Evolutionary conservation across 257 asterid species (phyloP).

Genomic region (Solanum pinnatisectum): DNA sequence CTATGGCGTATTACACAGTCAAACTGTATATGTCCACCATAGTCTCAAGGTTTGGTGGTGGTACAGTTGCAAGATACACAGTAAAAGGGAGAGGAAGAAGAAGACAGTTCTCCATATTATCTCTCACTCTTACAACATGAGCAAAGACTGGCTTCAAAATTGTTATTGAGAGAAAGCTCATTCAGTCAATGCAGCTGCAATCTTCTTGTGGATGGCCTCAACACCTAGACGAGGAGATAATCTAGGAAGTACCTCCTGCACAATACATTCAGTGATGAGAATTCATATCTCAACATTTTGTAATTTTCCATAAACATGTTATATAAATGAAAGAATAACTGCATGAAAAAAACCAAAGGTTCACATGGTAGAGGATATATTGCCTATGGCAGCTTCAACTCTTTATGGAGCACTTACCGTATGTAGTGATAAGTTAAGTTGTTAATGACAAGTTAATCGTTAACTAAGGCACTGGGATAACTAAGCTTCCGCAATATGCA

Average conservation of each 20-base stretch:
- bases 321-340: neutral
- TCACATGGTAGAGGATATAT: neutral
- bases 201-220: constrained; percentile 70
- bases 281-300: neutral
- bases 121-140: neutral
- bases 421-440: neutral
- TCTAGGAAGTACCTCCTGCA: constrained; percentile 73
- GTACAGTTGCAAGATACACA: neutral
- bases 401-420: neutral
- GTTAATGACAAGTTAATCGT: neutral
- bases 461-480: neutral
- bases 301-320: neutral
- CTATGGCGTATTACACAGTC: neutral
- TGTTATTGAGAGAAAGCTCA: neutral
- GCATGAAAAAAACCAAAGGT: neutral
- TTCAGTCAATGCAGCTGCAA: constrained; percentile 50
- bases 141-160: neutral
- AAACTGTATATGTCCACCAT: neutral
- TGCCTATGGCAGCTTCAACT: neutral
- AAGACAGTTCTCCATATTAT: neutral
- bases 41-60: neutral
- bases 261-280: neutral
- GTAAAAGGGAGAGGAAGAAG: neutral
- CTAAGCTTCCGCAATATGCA: neutral
- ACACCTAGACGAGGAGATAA: constrained; percentile 84